Conservation (phyloP, 1,139 yeast species). For the Candida sanyaensis region DNA sequence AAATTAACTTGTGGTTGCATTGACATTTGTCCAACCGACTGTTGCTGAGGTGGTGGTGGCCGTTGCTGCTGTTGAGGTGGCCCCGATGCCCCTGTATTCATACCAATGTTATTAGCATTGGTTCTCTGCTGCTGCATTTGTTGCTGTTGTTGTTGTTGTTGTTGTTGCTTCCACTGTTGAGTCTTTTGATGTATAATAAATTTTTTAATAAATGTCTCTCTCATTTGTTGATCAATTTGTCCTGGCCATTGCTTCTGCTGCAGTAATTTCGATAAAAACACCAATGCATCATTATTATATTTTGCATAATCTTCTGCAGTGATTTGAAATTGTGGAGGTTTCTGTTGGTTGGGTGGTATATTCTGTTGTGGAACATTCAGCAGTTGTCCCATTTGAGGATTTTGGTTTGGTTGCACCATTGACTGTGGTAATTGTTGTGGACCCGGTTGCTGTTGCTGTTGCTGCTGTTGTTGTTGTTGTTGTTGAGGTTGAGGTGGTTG, state of each 20-base stretch:
- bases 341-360: conserved; percentile 15
- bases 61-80: neutral
- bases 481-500: too few species aligned
- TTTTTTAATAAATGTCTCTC: conserved; percentile 42
- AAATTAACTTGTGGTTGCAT: conserved; percentile 13
- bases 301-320: conserved; percentile 45
- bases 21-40: conserved; percentile 12
- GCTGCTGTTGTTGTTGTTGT: conserved; percentile 15
- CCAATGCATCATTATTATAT: conserved; percentile 45
- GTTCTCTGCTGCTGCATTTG: conserved; percentile 12
- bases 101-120: conserved; percentile 1
- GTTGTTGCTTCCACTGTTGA: conserved; percentile 44
- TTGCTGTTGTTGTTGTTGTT: too few species aligned
- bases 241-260: conserved; percentile 39
- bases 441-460: conserved; percentile 18
- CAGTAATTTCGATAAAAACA: conserved; percentile 37
- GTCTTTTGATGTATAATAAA: conserved; percentile 46
- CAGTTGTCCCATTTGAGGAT: conserved; percentile 4
- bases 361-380: conserved; percentile 10
- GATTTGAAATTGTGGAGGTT: conserved; percentile 41
- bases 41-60: conserved; percentile 20
- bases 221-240: conserved; percentile 30
- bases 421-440: conserved; percentile 15
- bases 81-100: neutral
- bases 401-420: conserved; percentile 3